Evolutionary conservation across 2,329 filamentous ascomycete genomes (phyloP), one percentile per base, ranked within the genome.

Genomic region (Epicoccum sorghinum): DNA sequence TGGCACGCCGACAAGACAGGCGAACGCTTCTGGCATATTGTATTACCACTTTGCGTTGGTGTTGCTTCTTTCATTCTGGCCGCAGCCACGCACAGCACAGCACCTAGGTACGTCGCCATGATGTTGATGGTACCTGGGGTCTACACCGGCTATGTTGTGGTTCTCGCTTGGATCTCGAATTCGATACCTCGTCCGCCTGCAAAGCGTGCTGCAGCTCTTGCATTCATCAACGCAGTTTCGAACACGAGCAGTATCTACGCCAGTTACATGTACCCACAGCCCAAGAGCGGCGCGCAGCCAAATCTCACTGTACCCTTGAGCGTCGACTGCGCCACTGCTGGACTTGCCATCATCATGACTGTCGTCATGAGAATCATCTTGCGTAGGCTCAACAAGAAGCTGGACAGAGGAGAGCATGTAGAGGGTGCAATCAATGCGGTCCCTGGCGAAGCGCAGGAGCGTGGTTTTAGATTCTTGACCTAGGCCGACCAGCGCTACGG

Each of bases 181-280:
- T 88, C 86, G 1, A 80, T 93, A 46, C 89, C 89, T 0, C 83
- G 89, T 4, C 90, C 90, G 3, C 88, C 89, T 0, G 86, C 89
- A 2, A 93, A 93, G 77, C 83, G 89, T 55, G 86, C 86, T 2
- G 85, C 88, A 0, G 89, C 88, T 0, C 72, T 93, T 4, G 90
- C 89, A 1, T 86, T 88, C 57, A 90, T 93, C 74, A 93, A 93
- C 67, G 86, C 87, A 2, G 80, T 90, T 8, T 84, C 82, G 14
- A 91, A 93, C 69, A 80, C 82, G 9, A 84, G 84, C 37, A 86
- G 82, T 42, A 92, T 93, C 60, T 92, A 88, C 66, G 85, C 86
- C 0, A 82, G 79, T 51, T 89, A 89, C 64, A 83, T 89, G 80
- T 90, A 90, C 62, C 82, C 83, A 13, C 77, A 83, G 56, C 70